Base-by-base conservation (phyloP, 1,139 yeast genomes). In the Saccharomyces hybrid region DNA sequence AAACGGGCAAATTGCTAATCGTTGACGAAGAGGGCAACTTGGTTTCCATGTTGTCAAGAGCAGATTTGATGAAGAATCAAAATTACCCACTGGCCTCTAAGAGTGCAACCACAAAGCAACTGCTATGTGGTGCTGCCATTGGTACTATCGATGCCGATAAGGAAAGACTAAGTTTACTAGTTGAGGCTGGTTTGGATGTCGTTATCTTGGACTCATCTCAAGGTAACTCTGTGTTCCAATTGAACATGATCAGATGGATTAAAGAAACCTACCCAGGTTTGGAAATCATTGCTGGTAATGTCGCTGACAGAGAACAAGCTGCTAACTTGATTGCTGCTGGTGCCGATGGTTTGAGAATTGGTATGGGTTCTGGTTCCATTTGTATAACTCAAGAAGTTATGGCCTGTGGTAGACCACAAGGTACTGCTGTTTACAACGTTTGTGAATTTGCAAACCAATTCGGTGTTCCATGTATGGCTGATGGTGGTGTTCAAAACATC, bases 341-440 rank as follows among this genome's bases (percentile, higher is more conserved):
- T 75, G 97, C 96, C 55, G 99, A 93, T 75, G 99, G 91, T 72
- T 81, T 93, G 69, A 90, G 98, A 81, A 91, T 93, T 64, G 99
- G 99, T 78, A 93, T 93, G 99, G 99, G 99, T 69, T 89, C 98
- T 47, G 99, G 99, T 70, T 89, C 97, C 57, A 93, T 93, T 70
- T 93, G 98, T 81, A 95, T 93, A 71, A 93, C 99, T 56, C 99
- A 95, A 78, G 99, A 93, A 78, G 99, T 93, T 58, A 93, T 93
- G 99, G 99, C 99, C 52, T 95, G 97, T 78, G 99, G 99, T 76
- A 91, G 99, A 81, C 99, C 99, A 58, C 99, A 95, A 80, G 99
- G 98, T 55, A 80, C 93, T 3, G 80, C 86, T 49, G 77, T 72
- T 23, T 76, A 61, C 60, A 80, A 79, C 48, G 71, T 78, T 46